Evolutionary conservation across 108 stramenopile genomes (phyloP), one percentile per base, ranked within the genome.

Genomic region (Cyclotella cryptica): DNA sequence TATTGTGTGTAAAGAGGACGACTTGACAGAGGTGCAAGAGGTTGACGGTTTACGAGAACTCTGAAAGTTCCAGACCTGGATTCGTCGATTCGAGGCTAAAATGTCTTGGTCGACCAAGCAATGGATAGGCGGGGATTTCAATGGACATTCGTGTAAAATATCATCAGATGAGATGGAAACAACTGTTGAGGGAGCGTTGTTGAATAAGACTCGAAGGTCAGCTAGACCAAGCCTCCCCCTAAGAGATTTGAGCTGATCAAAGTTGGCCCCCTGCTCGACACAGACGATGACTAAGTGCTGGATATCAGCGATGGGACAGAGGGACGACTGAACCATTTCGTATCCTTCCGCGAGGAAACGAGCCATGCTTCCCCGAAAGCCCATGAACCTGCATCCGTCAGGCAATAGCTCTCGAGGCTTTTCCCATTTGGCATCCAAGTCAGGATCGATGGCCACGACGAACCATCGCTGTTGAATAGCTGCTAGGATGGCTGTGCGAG

Each of bases 41-140:
- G 35, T 24, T 26, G 41, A 44, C 15, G 55, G 11, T 41, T 46
- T 30, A n/a, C 61, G 49, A 13, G 67, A 77, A 42, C 67, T 57
- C 35, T 66, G 66, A 61, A 77, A 69, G 58, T 39, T 68, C 75
- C 75, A 77, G n/a, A 77, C 67, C 24, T 51, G 66, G 17, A 69
- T 57, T n/a, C 54, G 67, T 3, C 75, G 55, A 69, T 69, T 66
- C 8, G 51, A 1, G 9, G 75, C 44, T 27, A 58, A 13, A 41
- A 77, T 47, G 18, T 59, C 53, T 1, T 41, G 39, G 27, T 77
- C 75, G 26, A 69, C 47, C 45, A 52, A 77, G 5, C 58, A 60
- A 17, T 26, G 41, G 39, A 15, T 49, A 19, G 66, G 54, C n/a
- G 52, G 12, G 26, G 67, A 24, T 13, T 49, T 67, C 8, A 68